Conservation (phyloP, 495 filamentous ascomycete genomes). For the Penicillium angulare region DNA sequence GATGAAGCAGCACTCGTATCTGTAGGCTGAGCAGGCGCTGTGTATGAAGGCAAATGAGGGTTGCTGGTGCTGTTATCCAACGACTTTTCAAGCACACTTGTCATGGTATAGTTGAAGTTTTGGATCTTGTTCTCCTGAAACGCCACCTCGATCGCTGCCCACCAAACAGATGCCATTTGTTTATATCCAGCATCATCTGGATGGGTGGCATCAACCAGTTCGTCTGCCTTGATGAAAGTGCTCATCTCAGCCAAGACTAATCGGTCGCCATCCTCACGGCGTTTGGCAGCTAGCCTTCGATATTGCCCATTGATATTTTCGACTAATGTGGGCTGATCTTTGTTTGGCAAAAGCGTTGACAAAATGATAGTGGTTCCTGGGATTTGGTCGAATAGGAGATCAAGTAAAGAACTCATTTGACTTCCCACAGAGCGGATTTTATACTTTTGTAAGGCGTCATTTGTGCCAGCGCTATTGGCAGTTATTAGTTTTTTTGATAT, state of each 20-base stretch:
- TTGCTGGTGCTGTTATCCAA: conserved; percentile 18
- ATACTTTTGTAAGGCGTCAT: conserved; percentile 42
- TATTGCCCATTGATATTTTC: conserved; percentile 39
- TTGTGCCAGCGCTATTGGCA: conserved; percentile 40
- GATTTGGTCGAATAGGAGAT: conserved; percentile 34
- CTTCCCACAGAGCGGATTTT: conserved; percentile 24
- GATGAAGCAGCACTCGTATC: background rate
- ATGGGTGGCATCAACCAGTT: conserved; percentile 49
- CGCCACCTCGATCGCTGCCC: conserved; percentile 35
- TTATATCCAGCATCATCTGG: conserved; percentile 49
- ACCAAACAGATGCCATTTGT: conserved; percentile 56
- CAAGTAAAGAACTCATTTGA: conserved; percentile 34
- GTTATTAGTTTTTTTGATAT: background rate
- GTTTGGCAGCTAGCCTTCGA: conserved; percentile 24
- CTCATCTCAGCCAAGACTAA: conserved; percentile 52
- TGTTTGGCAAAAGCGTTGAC: conserved; percentile 48
- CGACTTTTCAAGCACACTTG: conserved; percentile 5
- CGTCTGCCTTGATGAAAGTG: conserved; percentile 26
- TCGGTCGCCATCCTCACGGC: conserved; percentile 25
- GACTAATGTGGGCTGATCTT: conserved; percentile 12
- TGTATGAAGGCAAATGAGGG: conserved; percentile 13
- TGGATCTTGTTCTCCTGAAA: conserved; percentile 20
- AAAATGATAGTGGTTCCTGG: conserved; percentile 46
- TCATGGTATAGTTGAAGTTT: conserved; percentile 16
- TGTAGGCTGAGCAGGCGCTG: conserved; percentile 11